Base-by-base conservation (phyloP, 2,329 filamentous ascomycete genomes). In the Xylogone sp. region DNA sequence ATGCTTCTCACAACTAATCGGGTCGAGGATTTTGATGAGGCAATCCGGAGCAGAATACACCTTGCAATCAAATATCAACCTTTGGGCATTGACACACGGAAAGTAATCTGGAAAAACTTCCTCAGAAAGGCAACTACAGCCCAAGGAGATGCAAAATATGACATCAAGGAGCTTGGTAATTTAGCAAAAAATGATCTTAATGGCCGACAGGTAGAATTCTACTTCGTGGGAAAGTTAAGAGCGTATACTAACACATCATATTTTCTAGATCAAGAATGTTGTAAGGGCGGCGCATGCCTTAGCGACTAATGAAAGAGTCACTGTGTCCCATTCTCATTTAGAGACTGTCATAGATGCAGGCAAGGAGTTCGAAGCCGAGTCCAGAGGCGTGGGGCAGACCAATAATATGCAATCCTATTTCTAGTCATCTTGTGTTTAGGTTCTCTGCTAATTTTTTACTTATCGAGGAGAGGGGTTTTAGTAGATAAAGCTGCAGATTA, bases 1-100 rank as follows among this genome's bases (percentile, higher is more conserved):
- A 53, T 67, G 46, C 62, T 67, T 34, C 51, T 66, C 2, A 65
- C 62, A 3, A 66, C 59, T 24, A 59, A 59, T 48, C 53, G 53
- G 29, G 52, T 56, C 16, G 48, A 50, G 21, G 50, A 43, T 16
- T 53, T 59, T 42, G 55, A 59, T 43, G 21, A 46, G 5, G 57
- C 55, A 9, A 53, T 59, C 21, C 46, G 54, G 21, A 57, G 52
- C 12, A 45, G 53, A 19, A 48, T 57, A 22, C 46, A 57, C 24
- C 39, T 57, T 12, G 24, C 24, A 10, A 27, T 27, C 24, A 27
- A 27, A 27, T 49, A 27, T 27, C 24, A n/a, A n/a, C n/a, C n/a
- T n/a, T n/a, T n/a, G n/a, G n/a, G n/a, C n/a, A n/a, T n/a, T n/a
- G n/a, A n/a, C n/a, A n/a, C n/a, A n/a, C n/a, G n/a, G n/a, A n/a